These are phyloP conservation scores for Eucalyptus tenuipes DNA, from an alignment of 345 rosid species.

Conservation along the genomic window DNA sequence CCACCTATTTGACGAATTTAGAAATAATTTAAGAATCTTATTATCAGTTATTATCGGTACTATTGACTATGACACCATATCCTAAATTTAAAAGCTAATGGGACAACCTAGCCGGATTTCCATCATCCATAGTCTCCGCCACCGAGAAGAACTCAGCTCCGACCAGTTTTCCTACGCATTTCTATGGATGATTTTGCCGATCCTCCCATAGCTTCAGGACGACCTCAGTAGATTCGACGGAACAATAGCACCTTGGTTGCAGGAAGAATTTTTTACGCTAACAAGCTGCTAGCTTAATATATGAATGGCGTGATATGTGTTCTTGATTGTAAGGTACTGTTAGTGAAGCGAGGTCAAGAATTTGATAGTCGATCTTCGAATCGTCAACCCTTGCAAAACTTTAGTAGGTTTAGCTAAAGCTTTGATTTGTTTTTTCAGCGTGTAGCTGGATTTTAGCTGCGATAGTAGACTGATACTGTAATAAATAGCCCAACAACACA, in stretches of 20 bases:
- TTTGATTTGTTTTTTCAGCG: background rate
- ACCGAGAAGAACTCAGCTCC: background rate
- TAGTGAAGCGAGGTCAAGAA: background rate
- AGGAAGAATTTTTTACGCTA: background rate
- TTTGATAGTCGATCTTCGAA: background rate
- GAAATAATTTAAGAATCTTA: background rate
- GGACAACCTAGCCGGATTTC: background rate
- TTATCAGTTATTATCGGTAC: background rate
- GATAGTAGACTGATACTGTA: background rate
- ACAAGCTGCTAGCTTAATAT: background rate
- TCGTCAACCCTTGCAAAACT: background rate
- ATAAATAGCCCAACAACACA: background rate
- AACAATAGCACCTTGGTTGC: no score
- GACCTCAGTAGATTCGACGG: background rate
- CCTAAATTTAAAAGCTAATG: background rate
- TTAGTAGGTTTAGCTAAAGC: background rate
- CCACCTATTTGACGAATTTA: rapidly evolving
- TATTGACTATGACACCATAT: background rate
- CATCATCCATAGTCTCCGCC: background rate
- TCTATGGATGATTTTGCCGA: background rate
- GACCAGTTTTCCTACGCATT: background rate
- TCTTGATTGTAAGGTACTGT: background rate
- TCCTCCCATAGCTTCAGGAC: background rate
- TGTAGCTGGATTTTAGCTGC: background rate
- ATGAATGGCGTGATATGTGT: background rate